phyloP scores from a whole-genome alignment of 2,329 filamentous ascomycete genomes.

The Colletotrichum lupini region DNA sequence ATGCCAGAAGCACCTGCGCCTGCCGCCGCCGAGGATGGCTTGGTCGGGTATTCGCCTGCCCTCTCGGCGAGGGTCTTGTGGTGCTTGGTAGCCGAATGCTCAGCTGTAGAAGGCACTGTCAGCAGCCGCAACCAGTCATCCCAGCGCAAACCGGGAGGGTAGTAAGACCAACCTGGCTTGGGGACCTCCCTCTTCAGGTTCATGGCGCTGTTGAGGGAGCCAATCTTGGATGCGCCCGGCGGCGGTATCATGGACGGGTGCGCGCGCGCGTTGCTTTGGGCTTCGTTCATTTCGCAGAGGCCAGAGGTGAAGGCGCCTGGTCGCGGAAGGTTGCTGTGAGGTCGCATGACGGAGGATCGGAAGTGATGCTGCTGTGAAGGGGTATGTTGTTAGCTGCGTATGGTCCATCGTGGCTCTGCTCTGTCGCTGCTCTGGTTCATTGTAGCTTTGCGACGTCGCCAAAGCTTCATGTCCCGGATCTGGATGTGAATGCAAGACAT shows the following conservation, averaged over 20 bases:
- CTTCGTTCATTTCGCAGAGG: slow-evolving; percentile 67
- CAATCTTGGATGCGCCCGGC: slow-evolving; percentile 45
- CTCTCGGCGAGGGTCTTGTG: slow-evolving; percentile 68
- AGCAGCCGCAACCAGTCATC: slow-evolving; percentile 6
- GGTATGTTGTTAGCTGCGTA: neutral
- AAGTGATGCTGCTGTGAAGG: slow-evolving; percentile 24
- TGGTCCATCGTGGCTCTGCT: neutral
- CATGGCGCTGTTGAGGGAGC: slow-evolving; percentile 40
- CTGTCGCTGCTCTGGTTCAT: too few species aligned
- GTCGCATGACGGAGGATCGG: slow-evolving; percentile 40
- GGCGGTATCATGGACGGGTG: slow-evolving; percentile 55
- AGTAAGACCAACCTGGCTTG: slow-evolving; percentile 52
- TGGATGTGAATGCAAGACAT: slow-evolving; percentile 30
- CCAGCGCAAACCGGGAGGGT: slow-evolving; percentile 23
- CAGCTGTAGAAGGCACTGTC: slow-evolving; percentile 49
- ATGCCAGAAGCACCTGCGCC: slow-evolving; percentile 48
- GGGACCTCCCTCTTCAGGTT: slow-evolving; percentile 68
- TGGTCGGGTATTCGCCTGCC: slow-evolving; percentile 61
- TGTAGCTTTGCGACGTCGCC: neutral
- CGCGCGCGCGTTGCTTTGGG: slow-evolving; percentile 68
- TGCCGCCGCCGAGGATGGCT: slow-evolving; percentile 49
- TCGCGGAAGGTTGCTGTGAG: slow-evolving; percentile 37
- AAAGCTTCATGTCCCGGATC: neutral
- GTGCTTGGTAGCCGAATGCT: slow-evolving; percentile 59
- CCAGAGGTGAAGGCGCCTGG: slow-evolving; percentile 41